phyloP scores from a whole-genome alignment of 140 eudicot genomes.

The Oenanthe javanica region DNA sequence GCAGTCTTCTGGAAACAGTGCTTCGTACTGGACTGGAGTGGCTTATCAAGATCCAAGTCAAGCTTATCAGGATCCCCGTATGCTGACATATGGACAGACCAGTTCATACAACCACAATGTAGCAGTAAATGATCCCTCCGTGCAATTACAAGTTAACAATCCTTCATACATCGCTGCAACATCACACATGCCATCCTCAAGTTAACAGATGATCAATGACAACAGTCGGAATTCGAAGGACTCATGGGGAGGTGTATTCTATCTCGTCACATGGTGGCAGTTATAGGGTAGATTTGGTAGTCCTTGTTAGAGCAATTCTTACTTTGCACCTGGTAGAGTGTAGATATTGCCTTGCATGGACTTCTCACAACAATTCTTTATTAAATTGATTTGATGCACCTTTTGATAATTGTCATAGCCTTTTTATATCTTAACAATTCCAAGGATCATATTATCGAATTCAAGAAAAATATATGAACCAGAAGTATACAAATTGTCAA shows the following conservation, averaged over 20 bases:
- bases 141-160: neutral
- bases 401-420: neutral
- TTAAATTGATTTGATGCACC: neutral
- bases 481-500: neutral
- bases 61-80: neutral
- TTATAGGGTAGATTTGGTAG: neutral
- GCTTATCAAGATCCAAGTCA: constrained; percentile 1
- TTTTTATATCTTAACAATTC: neutral
- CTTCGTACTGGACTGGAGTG: neutral
- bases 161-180: neutral
- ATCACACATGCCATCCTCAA: neutral
- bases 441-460: neutral
- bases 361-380: neutral
- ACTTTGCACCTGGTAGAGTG: neutral
- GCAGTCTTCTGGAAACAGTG: neutral
- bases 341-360: neutral
- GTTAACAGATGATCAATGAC: neutral
- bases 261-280: neutral
- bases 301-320: neutral
- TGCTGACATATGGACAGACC: neutral
- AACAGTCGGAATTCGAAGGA: neutral
- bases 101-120: neutral
- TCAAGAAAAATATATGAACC: neutral
- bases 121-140: neutral
- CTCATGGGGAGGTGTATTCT: neutral